Percentiles rank a stretch among this genome's conserved stretches.
Conservation (phyloP, 371 early-diverging fungal species). For the Zancudomyces culisetae region DNA sequence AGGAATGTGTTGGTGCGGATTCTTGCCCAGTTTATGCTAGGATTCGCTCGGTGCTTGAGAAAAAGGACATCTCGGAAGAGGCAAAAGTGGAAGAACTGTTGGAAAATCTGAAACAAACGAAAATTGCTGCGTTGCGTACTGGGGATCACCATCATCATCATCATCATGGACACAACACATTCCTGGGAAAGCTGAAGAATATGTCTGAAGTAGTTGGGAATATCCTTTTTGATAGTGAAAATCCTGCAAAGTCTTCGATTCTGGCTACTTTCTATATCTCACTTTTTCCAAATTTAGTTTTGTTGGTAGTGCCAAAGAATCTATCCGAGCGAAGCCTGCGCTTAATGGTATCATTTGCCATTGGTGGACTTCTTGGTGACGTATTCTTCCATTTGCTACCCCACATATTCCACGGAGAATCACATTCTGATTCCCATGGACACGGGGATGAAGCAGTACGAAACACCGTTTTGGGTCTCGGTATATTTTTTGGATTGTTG, state of each 20-base stretch:
- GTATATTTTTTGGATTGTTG: constrained; percentile 54
- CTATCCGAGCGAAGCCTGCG: constrained; percentile 49
- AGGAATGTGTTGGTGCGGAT: neutral
- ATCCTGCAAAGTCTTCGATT: constrained; percentile 35
- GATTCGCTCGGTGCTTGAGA: neutral
- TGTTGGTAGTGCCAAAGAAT: constrained; percentile 62
- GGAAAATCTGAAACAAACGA: neutral
- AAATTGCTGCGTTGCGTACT: neutral
- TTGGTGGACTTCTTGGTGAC: constrained; percentile 67
- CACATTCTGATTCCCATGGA: constrained; percentile 6
- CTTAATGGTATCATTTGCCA: constrained; percentile 62
- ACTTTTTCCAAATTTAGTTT: constrained; percentile 55
- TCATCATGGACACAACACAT: neutral
- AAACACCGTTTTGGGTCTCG: constrained; percentile 43
- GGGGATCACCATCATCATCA: neutral
- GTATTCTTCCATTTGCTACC: constrained; percentile 70
- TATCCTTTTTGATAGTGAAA: constrained; percentile 12
- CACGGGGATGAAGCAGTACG: constrained; percentile 18
- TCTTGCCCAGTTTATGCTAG: neutral
- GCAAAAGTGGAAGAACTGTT: neutral
- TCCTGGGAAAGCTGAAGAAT: neutral
- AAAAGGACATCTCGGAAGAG: neutral
- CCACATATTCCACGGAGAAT: constrained; percentile 41
- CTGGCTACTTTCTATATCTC: constrained; percentile 68
- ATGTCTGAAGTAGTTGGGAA: neutral